phyloP scores from a whole-genome alignment of 768 basidiomycete species.

The Lactifluus volemus region DNA sequence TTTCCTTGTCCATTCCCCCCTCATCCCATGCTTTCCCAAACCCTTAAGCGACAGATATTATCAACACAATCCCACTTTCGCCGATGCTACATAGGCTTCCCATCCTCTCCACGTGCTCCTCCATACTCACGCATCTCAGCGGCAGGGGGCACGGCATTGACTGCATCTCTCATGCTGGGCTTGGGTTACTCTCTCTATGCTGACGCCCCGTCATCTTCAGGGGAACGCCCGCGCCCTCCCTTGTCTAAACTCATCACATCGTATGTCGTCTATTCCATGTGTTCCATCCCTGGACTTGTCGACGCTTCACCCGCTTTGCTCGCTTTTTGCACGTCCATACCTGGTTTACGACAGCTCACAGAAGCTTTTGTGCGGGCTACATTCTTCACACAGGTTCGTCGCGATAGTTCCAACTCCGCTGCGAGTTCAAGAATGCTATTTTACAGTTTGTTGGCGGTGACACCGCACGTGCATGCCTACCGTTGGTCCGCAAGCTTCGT shows the following conservation, averaged over 20 bases:
- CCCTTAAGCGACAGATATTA: background rate
- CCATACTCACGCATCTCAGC: background rate
- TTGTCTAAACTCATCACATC: constrained; percentile 46
- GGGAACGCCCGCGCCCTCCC: constrained; percentile 15
- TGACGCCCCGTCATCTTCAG: constrained; percentile 17
- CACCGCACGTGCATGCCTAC: constrained; percentile 57
- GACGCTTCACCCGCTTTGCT: constrained; percentile 67
- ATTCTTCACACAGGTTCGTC: constrained; percentile 73
- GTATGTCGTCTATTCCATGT: constrained; percentile 76
- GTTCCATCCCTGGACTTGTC: constrained; percentile 67
- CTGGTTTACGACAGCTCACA: constrained; percentile 49
- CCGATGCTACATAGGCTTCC: background rate
- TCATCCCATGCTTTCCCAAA: background rate
- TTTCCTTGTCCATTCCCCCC: background rate
- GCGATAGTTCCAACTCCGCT: background rate
- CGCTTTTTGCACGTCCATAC: constrained; percentile 46
- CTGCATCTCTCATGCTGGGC: constrained; percentile 13
- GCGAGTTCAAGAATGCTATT: background rate
- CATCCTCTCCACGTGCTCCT: background rate
- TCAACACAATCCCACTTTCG: background rate
- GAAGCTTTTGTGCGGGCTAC: constrained; percentile 66
- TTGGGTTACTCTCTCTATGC: constrained; percentile 20
- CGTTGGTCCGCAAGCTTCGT: constrained; percentile 55
- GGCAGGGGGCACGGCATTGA: constrained; percentile 7
- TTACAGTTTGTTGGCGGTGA: constrained; percentile 84